Evolutionary conservation across 441 rosid species (phyloP), one percentile per base, ranked within the genome.

Genomic region (Jatropha multifida): DNA sequence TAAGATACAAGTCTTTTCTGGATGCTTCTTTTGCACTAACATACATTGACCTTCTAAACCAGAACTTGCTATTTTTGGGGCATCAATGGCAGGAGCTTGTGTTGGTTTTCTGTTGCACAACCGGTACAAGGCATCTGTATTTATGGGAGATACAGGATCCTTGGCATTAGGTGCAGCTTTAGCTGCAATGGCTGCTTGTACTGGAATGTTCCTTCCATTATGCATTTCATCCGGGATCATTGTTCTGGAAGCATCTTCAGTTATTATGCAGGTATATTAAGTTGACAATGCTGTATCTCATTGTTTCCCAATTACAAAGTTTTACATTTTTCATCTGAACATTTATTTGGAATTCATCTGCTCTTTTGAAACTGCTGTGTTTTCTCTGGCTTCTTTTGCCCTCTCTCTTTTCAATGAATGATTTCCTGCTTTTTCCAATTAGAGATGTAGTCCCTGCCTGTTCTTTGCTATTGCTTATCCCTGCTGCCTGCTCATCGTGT

Each of bases 71-170:
- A 65, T 93, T 83, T 95, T 95, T 76, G 99, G 98, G 82, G 87
- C 96, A 73, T 88, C 98, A 7, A 93, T 95, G 99, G 98, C 97
- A 4, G 99, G 97, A 82, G 94, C 96, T 66, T 92, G 97, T 84
- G 85, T 90, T 72, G 97, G 99, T 66, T 95, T 95, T 81, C 90
- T 93, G 77, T 78, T 92, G 80, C 98, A 93, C 83, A 93, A 93
- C 52, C 86, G 92, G 58, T 88, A 93, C 83, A 90, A 83, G 80
- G 96, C 98, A 77, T 89, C 97, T 10, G 84, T 95, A 42, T 85
- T 86, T 17, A 92, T 95, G 96, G 99, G 98, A 65, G 85, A 86
- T 59, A 88, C 92, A 2, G 98, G 99, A 76, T 89, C 98, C 6
- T 80, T 90, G 85, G 99, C 94, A 79, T 83, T 93, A 17, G 99